A percentile compares a stretch with the other conserved stretches of the same genome.
phyloP scores from a whole-genome alignment of 2,329 filamentous ascomycete species.

The Alternaria rosae region DNA sequence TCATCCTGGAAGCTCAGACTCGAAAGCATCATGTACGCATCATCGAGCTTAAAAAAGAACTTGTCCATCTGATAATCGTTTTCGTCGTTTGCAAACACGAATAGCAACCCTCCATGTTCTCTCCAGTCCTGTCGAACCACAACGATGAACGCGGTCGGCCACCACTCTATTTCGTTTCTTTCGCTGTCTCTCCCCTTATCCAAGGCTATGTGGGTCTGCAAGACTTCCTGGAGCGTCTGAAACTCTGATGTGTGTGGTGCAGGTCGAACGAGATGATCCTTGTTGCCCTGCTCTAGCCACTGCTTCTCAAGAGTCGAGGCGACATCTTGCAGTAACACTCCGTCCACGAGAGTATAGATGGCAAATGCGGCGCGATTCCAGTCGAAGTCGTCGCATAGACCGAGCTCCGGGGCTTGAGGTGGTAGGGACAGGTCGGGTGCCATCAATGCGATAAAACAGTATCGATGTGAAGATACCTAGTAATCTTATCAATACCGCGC shows the following conservation, averaged over 20 bases:
- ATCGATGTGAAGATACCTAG: background rate
- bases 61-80: background rate
- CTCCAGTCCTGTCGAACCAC: background rate
- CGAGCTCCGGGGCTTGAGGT: background rate
- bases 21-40: background rate
- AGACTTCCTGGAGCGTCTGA: background rate
- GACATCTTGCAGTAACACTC: background rate
- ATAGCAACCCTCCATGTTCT: background rate
- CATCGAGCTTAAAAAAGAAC: background rate
- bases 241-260: background rate
- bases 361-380: background rate
- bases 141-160: background rate
- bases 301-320: background rate
- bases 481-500: background rate
- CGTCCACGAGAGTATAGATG: background rate
- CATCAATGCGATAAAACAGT: background rate
- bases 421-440: background rate
- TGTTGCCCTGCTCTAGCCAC: background rate
- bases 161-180: background rate
- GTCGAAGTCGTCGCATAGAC: background rate
- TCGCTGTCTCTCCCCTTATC: background rate
- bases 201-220: background rate
- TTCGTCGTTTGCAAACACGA: background rate
- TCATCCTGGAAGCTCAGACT: background rate
- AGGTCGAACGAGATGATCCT: background rate